These are phyloP conservation scores for Zea luxurians DNA, from an alignment of 176 grass and related monocot species.

Conservation along the genomic window DNA sequence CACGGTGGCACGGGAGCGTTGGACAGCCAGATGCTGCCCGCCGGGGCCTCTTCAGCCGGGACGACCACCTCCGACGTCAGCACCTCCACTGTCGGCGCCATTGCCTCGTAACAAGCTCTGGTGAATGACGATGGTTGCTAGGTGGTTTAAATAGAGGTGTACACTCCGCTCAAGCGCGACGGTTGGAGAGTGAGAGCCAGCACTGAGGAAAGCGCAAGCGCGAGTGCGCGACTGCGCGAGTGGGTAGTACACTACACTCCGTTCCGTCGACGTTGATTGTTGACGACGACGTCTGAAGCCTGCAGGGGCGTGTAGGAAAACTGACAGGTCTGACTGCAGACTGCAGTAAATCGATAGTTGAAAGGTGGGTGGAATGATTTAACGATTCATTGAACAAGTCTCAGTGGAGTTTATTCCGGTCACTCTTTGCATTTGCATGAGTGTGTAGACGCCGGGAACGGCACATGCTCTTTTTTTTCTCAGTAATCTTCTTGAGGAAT, in stretches of 20 bases:
- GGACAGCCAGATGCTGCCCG: conserved; percentile 57
- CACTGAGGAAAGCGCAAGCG: not conserved
- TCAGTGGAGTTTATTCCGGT: no score
- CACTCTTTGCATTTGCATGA: no score
- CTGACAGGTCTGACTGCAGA: not conserved
- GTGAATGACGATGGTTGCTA: not conserved
- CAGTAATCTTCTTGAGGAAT: no score
- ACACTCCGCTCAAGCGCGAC: not conserved
- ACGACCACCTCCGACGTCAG: conserved; percentile 47
- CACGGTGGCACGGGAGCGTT: conserved; percentile 31
- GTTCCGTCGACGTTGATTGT: not conserved
- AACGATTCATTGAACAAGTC: no score
- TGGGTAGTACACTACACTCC: not conserved
- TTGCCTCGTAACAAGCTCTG: not conserved
- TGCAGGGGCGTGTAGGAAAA: not conserved
- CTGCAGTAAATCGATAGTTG: not conserved
- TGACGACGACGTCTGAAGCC: not conserved
- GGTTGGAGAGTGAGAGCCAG: not conserved
- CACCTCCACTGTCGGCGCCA: conserved; percentile 44
- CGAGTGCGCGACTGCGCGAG: not conserved
- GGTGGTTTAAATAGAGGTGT: conserved; percentile 20
- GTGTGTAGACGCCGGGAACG: no score
- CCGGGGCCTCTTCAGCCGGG: conserved; percentile 47
- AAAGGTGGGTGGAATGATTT: not conserved
- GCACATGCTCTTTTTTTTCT: no score